A percentile compares a stretch with the other conserved stretches of the same genome.
Conservation (phyloP, 345 rosid genomes). For the Erodium maritimum region DNA sequence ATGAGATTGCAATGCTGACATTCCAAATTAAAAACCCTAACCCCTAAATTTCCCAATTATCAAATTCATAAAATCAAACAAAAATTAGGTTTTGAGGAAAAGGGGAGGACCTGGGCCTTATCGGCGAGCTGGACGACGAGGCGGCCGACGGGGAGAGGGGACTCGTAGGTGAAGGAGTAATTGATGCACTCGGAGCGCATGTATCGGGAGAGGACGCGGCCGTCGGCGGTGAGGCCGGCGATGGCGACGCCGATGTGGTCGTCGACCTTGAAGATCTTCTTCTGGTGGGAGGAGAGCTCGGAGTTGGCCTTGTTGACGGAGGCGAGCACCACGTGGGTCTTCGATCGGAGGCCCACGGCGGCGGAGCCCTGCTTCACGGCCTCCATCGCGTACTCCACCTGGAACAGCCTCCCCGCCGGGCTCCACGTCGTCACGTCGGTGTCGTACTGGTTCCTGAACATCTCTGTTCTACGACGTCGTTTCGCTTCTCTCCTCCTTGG, state of each 20-base stretch:
- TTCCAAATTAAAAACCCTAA: no score
- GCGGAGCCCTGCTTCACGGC: constrained; percentile 99
- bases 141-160: constrained; percentile 95
- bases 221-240: constrained; percentile 95
- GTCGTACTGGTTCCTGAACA: constrained; percentile 98
- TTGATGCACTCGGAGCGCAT: constrained; percentile 94
- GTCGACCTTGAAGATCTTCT: constrained; percentile 95
- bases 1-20: no score
- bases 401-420: constrained; percentile 89
- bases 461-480: constrained; percentile 1
- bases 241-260: constrained; percentile 97
- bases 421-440: constrained; percentile 99
- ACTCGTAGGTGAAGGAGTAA: constrained; percentile 73
- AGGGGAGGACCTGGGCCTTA: constrained; percentile 71
- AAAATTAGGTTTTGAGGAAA: background rate
- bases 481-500: no score
- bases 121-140: constrained; percentile 95
- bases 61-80: background rate
- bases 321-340: constrained; percentile 76
- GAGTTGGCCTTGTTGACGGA: constrained; percentile 91
- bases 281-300: constrained; percentile 95
- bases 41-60: background rate
- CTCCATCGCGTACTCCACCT: constrained; percentile 99
- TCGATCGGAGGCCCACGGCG: constrained; percentile 98
- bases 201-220: constrained; percentile 89